Evolutionary conservation across 768 basidiomycete species (phyloP), one percentile per base, ranked within the genome.

Genomic region (Kwoniella pini): DNA sequence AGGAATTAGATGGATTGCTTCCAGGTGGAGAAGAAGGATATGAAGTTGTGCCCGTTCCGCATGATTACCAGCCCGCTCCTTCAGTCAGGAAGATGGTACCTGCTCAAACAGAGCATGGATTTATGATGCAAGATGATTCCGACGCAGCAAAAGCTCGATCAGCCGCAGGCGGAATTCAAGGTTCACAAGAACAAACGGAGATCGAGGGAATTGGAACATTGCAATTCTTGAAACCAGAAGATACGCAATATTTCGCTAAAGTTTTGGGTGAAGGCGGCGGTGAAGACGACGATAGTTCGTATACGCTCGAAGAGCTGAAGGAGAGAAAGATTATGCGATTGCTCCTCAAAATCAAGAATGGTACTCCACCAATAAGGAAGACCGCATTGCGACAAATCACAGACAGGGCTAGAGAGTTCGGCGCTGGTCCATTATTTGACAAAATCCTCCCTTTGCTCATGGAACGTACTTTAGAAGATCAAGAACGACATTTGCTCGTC

Each of bases 261-360:
- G 93, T 97, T 62, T 77, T 78, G 13, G 77, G 77, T 4, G 77
- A 76, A 33, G 70, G 72, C n/a, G 74, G 75, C 21, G 73, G 71
- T 30, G 79, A 96, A 80, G 94, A 95, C 78, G 92, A 97, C 70
- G 96, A 98, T 80, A 89, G 88, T 1, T 86, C 89, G 76, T 82
- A 97, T 46, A 86, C 89, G 0, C 89, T 98, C 7, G 96, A 98
- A 50, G 96, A 99, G 81, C 89, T 98, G 86, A 99, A 99, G 81
- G 96, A 98, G 81, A 87, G 95, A 75, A 99, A 98, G 80, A 98
- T 98, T 71, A 97, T 98, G 94, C 88, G 96, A 24, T 81, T 99
- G 22, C 82, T 99, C 54, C 84, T 99, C 69, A 98, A 98, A 81
- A 98, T 99, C 81, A 98, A 99, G 83, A 99, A 98, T 75, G 96